These are phyloP conservation scores for Theobroma cacao DNA, from an alignment of 345 rosid genomes.

Conservation along the genomic window DNA sequence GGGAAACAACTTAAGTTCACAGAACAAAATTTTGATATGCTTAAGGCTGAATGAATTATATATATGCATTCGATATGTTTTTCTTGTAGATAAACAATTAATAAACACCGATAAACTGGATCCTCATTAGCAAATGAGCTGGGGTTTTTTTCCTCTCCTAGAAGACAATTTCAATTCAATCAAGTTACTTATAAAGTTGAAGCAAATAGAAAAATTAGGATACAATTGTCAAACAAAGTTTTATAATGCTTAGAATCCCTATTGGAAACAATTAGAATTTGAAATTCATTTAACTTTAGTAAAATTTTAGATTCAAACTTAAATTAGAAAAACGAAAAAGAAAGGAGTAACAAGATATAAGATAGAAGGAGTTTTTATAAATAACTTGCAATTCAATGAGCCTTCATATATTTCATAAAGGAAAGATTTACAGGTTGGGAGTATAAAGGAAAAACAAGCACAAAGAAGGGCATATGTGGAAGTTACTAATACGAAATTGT, in stretches of 20 bases:
- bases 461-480: slow-evolving; percentile 5
- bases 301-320: not conserved
- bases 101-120: no score
- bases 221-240: not conserved
- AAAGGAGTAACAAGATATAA: not conserved
- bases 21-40: no score
- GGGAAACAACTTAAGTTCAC: no score
- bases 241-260: not conserved
- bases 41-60: no score
- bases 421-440: not conserved
- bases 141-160: no score
- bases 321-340: not conserved
- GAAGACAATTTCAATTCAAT: no score
- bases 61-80: no score
- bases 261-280: not conserved
- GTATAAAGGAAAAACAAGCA: not conserved
- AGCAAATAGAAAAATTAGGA: not conserved
- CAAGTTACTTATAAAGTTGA: not conserved
- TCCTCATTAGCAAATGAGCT: no score
- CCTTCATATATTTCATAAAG: not conserved
- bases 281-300: no score
- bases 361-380: not conserved
- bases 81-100: no score
- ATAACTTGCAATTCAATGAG: not conserved
- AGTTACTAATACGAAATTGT: not conserved